Evolutionary conservation across 169 alveolate genomes (phyloP), one percentile per base, ranked within the genome.

Genomic region (Ichthyophthirius multifiliis): DNA sequence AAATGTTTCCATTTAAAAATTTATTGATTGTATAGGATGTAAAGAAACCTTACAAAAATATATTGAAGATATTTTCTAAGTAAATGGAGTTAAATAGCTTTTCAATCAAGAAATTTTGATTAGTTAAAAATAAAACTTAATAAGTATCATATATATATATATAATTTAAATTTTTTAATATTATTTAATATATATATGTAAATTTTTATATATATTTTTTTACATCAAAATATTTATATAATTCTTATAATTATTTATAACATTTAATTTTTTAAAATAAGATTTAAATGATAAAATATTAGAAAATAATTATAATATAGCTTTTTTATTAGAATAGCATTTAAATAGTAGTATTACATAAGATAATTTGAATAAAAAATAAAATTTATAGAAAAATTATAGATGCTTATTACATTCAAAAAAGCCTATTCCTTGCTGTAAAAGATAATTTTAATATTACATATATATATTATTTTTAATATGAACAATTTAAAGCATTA

Each of bases 11-110:
- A 55, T 55, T 34, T 6, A 55, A 55, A 55, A 55, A 27, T 12
- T 55, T 13, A 55, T 55, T 15, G 71, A 55, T 55, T 55, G 71
- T 27, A 39, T 55, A 55, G 71, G 71, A 1, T 55, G 71, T n/a
- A 55, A 55, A 55, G 71, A 55, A 55, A 55, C 43, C 13, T 55
- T 55, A 10, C 71, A 55, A 13, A 12, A 55, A 23, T 55, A 27
- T 55, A 27, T 55, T 27, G 31, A 55, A 27, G 39, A 55, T 16
- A 27, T 55, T 13, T 27, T 55, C 6, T 27, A 55, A n/a, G 16
- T 4, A 46, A 46, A 32, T 32, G 9, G 23, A 46, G 4, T 12
- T 46, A 4, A 55, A 55, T 55, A 27, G 31, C 9, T n/a, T 20
- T 6, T 10, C 34, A 55, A 55, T 27, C 0, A 55, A 23, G 71